These are phyloP conservation scores for Rubroboletus satanas DNA, from an alignment of 768 basidiomycete genomes.

Conservation along the genomic window DNA sequence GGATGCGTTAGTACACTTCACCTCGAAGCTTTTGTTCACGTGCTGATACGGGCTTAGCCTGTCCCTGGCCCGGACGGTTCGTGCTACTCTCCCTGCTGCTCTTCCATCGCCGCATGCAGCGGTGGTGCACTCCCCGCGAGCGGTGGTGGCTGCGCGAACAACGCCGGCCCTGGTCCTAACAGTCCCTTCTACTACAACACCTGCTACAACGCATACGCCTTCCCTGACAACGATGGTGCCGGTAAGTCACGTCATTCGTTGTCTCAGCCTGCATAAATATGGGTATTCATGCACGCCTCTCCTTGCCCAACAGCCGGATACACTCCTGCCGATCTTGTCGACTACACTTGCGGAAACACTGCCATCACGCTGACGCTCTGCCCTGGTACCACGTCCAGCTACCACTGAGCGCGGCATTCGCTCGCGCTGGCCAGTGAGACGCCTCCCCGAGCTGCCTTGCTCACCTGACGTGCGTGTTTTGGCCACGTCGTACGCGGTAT, in stretches of 20 bases:
- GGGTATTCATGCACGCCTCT: background rate
- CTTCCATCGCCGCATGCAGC: slow-evolving; percentile 25
- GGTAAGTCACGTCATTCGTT: slow-evolving; percentile 8
- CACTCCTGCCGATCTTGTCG: slow-evolving; percentile 28
- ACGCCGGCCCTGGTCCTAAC: slow-evolving; percentile 30
- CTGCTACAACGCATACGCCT: slow-evolving; percentile 32
- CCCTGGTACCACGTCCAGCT: slow-evolving; percentile 22
- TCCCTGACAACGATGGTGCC: slow-evolving; percentile 32
- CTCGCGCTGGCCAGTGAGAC: background rate
- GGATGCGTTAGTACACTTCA: slow-evolving; percentile 25
- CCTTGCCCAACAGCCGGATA: slow-evolving; percentile 17
- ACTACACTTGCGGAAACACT: slow-evolving; percentile 26
- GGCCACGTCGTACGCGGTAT: background rate
- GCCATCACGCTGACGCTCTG: slow-evolving; percentile 30
- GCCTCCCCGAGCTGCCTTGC: background rate
- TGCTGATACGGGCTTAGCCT: slow-evolving; percentile 18
- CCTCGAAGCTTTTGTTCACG: background rate
- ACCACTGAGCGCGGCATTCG: background rate
- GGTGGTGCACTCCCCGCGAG: slow-evolving; percentile 27
- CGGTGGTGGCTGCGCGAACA: slow-evolving; percentile 27
- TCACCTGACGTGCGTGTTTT: background rate
- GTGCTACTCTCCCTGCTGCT: slow-evolving; percentile 31
- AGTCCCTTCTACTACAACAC: slow-evolving; percentile 27
- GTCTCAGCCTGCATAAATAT: background rate
- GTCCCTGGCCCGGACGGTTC: slow-evolving; percentile 26